Evolutionary conservation across 495 filamentous ascomycete genomes (phyloP).

Genomic region (Penicillium arizonense): DNA sequence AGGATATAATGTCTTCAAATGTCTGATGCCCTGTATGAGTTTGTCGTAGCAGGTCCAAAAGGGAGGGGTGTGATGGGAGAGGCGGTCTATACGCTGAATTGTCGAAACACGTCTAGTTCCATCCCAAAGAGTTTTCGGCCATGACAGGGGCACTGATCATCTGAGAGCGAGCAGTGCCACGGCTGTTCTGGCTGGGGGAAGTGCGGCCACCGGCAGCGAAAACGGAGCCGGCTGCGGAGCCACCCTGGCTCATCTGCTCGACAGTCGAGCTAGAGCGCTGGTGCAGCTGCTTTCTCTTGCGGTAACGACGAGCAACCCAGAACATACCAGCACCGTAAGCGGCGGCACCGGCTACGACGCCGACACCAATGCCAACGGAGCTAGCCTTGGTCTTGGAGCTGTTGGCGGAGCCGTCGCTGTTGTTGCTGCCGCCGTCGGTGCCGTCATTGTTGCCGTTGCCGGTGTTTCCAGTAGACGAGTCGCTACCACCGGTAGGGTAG

Average conservation of each 20-base stretch:
- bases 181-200: conserved; percentile 54
- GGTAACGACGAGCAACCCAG: conserved; percentile 89
- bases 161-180: conserved; percentile 68
- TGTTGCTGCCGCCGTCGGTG: conserved; percentile 15
- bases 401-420: conserved; percentile 46
- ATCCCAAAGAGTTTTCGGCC: conserved; percentile 96
- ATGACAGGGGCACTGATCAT: conserved; percentile 85
- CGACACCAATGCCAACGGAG: conserved; percentile 80
- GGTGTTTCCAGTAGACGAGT: conserved; percentile 12
- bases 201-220: conserved; percentile 41
- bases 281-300: conserved; percentile 79
- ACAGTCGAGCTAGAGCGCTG: conserved; percentile 65
- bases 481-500: conserved; percentile 33
- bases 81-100: conserved; percentile 1
- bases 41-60: conserved; percentile 4
- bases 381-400: conserved; percentile 58
- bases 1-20: background rate
- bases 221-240: conserved; percentile 27
- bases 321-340: conserved; percentile 99
- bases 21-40: background rate
- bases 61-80: background rate
- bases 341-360: conserved; percentile 74
- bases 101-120: conserved; percentile 67
- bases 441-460: conserved; percentile 10
- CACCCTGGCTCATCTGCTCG: conserved; percentile 49